phyloP scores from a whole-genome alignment of 2,329 filamentous ascomycete genomes.

The Penicillium sp. region DNA sequence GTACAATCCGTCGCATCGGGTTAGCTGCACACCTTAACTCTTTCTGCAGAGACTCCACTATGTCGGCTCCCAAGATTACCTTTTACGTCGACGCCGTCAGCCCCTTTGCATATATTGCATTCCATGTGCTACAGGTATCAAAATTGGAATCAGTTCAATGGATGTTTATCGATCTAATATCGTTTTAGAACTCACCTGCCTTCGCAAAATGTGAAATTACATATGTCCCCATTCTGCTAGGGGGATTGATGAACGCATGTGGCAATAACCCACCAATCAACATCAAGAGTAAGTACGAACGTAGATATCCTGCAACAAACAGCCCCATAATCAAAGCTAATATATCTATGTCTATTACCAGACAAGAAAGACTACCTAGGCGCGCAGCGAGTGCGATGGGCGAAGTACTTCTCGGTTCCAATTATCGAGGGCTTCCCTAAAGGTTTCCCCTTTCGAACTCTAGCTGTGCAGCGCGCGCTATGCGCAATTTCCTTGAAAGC shows the following conservation, averaged over 20 bases:
- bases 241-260: conserved; percentile 17
- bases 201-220: conserved; percentile 16
- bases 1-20: not conserved
- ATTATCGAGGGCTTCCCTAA: conserved; percentile 47
- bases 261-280: conserved; percentile 15
- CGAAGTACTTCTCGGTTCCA: conserved; percentile 55
- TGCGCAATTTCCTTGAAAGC: conserved; percentile 47
- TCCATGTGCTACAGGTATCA: conserved; percentile 14
- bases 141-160: not conserved
- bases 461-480: conserved; percentile 54
- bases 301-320: not conserved
- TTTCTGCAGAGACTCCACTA: not conserved
- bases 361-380: conserved; percentile 61
- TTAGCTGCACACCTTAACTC: not conserved
- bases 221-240: conserved; percentile 15
- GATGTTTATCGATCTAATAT: not conserved
- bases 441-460: conserved; percentile 55
- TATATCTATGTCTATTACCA: conserved; percentile 37
- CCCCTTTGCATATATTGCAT: conserved; percentile 18
- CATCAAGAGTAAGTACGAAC: conserved; percentile 18
- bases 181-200: conserved; percentile 12
- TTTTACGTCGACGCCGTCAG: conserved; percentile 18
- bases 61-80: conserved; percentile 12
- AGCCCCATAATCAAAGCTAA: conserved; percentile 11
- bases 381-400: conserved; percentile 55